A percentile compares a stretch with the other conserved stretches of the same genome.
Evolutionary conservation across 1,284 basidiomycete genomes (phyloP).

Genomic region (Takashimella tepidaria): DNA sequence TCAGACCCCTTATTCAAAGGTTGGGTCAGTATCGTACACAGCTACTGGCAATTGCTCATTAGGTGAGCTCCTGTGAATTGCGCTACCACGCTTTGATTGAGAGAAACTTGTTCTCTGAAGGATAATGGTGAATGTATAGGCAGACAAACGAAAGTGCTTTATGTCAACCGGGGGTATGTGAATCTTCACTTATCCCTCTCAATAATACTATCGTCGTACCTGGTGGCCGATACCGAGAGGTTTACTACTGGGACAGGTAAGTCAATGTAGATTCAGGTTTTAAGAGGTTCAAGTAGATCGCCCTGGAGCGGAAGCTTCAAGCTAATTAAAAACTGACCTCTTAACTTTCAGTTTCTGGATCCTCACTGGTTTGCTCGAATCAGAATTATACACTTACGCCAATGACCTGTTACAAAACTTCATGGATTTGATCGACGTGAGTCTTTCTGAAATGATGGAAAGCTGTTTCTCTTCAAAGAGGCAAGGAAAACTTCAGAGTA

Average conservation of each 20-base stretch:
- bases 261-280: not conserved
- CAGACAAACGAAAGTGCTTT: conserved; percentile 64
- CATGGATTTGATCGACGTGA: conserved; percentile 75
- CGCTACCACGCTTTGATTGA: too few relatives aligned
- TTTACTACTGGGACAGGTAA: conserved; percentile 36
- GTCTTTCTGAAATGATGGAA: conserved; percentile 42
- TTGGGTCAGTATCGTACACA: conserved; percentile 71
- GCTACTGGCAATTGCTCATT: conserved; percentile 75
- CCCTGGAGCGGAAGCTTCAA: too few relatives aligned
- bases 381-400: conserved; percentile 65
- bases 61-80: too few relatives aligned
- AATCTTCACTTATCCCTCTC: conserved; percentile 77
- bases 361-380: conserved; percentile 71
- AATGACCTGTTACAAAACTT: conserved; percentile 81
- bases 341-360: conserved; percentile 82
- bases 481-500: too few relatives aligned
- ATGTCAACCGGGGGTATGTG: conserved; percentile 61
- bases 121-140: too few relatives aligned
- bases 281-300: not conserved
- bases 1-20: conserved; percentile 64
- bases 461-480: too few relatives aligned
- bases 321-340: too few relatives aligned
- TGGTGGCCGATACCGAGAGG: conserved; percentile 64
- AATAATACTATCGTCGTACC: conserved; percentile 88
- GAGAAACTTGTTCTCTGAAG: too few relatives aligned